Evolutionary conservation across 805 yeast genomes (phyloP).

Genomic region (Metschnikowia borealis): DNA sequence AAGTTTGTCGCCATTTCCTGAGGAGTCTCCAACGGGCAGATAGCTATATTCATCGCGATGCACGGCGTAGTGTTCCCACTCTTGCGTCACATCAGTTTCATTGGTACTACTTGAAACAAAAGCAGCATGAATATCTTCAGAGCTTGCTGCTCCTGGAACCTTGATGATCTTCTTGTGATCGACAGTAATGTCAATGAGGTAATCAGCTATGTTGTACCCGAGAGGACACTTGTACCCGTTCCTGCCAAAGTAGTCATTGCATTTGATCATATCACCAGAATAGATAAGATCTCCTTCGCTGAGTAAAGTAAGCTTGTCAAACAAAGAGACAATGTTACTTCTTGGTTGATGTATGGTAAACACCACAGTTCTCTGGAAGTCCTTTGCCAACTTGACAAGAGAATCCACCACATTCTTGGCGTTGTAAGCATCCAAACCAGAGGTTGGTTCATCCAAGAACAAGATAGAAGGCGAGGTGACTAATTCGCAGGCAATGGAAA

Average conservation of each 20-base stretch:
- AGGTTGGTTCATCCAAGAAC: slow-evolving; percentile 89
- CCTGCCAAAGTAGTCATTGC: slow-evolving; percentile 68
- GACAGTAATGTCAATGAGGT: slow-evolving; percentile 84
- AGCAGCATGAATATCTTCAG: slow-evolving; percentile 27
- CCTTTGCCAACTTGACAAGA: slow-evolving; percentile 72
- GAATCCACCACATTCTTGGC: slow-evolving; percentile 89
- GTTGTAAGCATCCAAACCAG: slow-evolving; percentile 91
- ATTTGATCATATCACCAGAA: slow-evolving; percentile 77
- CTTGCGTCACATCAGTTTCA: slow-evolving; percentile 61
- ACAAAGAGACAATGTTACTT: slow-evolving; percentile 87
- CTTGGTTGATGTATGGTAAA: slow-evolving; percentile 97
- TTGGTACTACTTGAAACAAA: slow-evolving; percentile 23
- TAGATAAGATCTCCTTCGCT: slow-evolving; percentile 84
- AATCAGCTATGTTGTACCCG: slow-evolving; percentile 93
- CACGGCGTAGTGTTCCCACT: slow-evolving; percentile 83
- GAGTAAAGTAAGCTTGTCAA: slow-evolving; percentile 75
- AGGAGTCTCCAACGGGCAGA: slow-evolving; percentile 16
- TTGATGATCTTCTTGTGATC: slow-evolving; percentile 41
- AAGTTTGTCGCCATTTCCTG: slow-evolving; percentile 20
- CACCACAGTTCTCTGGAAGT: slow-evolving; percentile 80
- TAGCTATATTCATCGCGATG: slow-evolving; percentile 67
- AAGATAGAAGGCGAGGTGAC: slow-evolving; percentile 84
- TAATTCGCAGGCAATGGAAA: slow-evolving; percentile 88
- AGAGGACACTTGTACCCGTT: slow-evolving; percentile 81
- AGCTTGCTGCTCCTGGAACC: slow-evolving; percentile 11